Evolutionary conservation across 2,329 filamentous ascomycete species (phyloP).

Genomic region (Sphaerulina populicola): DNA sequence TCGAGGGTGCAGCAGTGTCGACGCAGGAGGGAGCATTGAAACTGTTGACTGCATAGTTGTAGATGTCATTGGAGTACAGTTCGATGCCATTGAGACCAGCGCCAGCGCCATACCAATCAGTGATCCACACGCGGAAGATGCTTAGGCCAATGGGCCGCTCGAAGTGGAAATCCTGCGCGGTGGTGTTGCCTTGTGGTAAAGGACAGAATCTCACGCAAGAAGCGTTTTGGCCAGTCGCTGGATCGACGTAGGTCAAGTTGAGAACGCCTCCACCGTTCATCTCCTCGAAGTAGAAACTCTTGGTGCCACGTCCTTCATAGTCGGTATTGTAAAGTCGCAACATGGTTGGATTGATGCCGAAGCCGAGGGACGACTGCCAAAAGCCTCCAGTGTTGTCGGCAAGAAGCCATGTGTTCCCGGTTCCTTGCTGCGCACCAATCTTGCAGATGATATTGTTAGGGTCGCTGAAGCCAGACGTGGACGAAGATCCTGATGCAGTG

Average conservation of each 20-base stretch:
- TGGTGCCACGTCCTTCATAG: conserved; percentile 69
- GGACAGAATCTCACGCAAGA: conserved; percentile 78
- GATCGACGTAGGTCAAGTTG: conserved; percentile 87
- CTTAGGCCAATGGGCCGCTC: conserved; percentile 84
- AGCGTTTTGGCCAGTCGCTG: conserved; percentile 51
- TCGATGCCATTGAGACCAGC: conserved; percentile 80
- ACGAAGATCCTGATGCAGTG: conserved; percentile 55
- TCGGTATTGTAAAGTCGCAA: conserved; percentile 83
- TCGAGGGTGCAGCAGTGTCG: conserved; percentile 53
- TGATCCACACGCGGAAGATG: conserved; percentile 74
- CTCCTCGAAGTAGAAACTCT: conserved; percentile 78
- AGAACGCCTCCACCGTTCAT: conserved; percentile 85
- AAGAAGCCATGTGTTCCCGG: conserved; percentile 77
- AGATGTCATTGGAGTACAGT: conserved; percentile 64
- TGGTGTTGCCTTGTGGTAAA: conserved; percentile 59
- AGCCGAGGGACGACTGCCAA: conserved; percentile 76
- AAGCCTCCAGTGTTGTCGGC: conserved; percentile 65
- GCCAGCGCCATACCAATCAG: conserved; percentile 75
- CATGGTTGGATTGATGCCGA: conserved; percentile 78
- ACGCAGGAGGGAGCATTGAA: conserved; percentile 86
- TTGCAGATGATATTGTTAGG: conserved; percentile 79
- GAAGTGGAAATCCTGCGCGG: conserved; percentile 84
- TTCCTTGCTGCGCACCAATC: conserved; percentile 51
- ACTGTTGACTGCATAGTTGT: conserved; percentile 67
- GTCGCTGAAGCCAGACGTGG: conserved; percentile 58